A percentile compares a stretch with the other conserved stretches of the same genome.
These are phyloP conservation scores for Microdochium trichocladiopsis DNA, from an alignment of 2,329 filamentous ascomycete species.

Conservation along the genomic window DNA sequence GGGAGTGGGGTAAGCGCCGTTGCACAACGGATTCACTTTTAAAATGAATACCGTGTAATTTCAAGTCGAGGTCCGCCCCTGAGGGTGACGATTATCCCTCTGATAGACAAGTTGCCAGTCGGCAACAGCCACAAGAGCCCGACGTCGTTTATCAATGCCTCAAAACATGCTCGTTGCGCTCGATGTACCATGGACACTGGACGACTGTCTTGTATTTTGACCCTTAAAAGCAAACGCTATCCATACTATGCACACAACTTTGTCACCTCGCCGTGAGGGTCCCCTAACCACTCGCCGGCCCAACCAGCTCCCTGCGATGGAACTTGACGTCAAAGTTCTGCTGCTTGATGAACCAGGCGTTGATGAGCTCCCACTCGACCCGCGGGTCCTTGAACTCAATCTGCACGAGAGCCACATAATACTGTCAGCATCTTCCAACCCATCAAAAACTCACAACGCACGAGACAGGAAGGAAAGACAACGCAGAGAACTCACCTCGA, in stretches of 20 bases:
- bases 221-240: not conserved
- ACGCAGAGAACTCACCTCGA: not conserved
- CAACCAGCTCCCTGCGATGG: constrained; percentile 32
- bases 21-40: not conserved
- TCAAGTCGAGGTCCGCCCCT: not conserved
- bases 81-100: not conserved
- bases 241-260: not conserved
- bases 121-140: not conserved
- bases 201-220: not conserved
- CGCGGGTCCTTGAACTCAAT: constrained; percentile 45
- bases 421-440: not conserved
- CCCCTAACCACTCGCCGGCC: constrained; percentile 16
- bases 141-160: not conserved
- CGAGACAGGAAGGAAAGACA: not conserved
- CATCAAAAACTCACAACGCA: not conserved
- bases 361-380: constrained; percentile 51
- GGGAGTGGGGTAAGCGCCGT: not conserved
- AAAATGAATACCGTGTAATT: not conserved
- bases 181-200: not conserved
- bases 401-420: constrained; percentile 20
- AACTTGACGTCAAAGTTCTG: constrained; percentile 44
- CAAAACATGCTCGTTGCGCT: not conserved
- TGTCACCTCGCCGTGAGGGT: not conserved
- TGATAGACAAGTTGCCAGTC: not conserved
- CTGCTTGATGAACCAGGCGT: constrained; percentile 59